Base-by-base conservation (phyloP, 768 basidiomycete species). In the Pulveroboletus frians region DNA sequence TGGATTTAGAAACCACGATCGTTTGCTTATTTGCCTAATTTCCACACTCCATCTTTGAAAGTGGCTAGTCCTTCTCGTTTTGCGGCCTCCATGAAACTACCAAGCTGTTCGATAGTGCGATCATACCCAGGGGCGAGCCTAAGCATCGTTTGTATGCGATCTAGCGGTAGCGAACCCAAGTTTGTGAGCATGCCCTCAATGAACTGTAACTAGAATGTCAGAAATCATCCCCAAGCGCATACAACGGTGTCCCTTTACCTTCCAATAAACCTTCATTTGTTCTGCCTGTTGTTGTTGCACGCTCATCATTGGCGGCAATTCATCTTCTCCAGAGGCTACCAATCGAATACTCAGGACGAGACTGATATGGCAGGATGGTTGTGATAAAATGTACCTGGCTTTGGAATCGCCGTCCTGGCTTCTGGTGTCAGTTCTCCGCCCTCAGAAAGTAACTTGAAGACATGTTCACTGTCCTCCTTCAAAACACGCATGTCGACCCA, bases 111-210 rank as follows among this genome's bases (percentile, higher is more conserved):
- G 10, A 83, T 65, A 4, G 83, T 83, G 52, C 81, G 80, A 60
- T 92, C 83, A 66, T 93, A 95, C 4, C 81, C 84, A 4, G 85
- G 87, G 9, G 87, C 88, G 60, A 90, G 83, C 63, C 80, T 84
- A 51, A 96, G 75, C 87, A 93, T 92, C 2, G 78, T 74, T 63
- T 96, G 92, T 60, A 96, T 92, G n/a, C 87, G 79, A 52, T 89
- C 85, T 38, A 89, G 60, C 2, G 85, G 77, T 14, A 93, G 74
- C 3, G 80, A 65, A 9, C 87, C 88, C 38, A 97, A 72, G 64
- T 92, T 94, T 46, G 83, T 92, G 49, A 96, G 83, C 86, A 92
- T 92, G 26, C 88, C 91, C 68, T 90, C 85, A 52, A 94, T 88
- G 69, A 86, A 94, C 87, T 91, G 52, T 18, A 36, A 13, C 5